phyloP scores from a whole-genome alignment of 352 stramenopile species.

The Lagenidium giganteum region DNA sequence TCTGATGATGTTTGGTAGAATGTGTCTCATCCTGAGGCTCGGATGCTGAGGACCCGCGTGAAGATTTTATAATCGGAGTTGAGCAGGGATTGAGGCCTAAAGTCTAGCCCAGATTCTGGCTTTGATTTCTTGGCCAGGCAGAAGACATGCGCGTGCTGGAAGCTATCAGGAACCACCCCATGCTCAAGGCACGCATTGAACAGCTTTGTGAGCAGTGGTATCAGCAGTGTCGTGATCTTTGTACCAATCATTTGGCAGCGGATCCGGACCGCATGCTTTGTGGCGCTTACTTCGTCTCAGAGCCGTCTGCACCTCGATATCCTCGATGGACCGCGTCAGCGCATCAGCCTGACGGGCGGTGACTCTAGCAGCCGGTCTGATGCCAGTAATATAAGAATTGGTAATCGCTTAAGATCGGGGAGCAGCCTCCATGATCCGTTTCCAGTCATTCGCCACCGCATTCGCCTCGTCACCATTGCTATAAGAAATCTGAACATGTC shows the following conservation, averaged over 20 bases:
- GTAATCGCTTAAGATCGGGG: no score
- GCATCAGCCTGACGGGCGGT: no score
- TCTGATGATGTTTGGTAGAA: neutral
- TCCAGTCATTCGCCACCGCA: no score
- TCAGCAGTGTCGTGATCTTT: neutral
- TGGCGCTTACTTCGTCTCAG: no score
- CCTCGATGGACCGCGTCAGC: no score
- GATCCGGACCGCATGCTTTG: slow-evolving; percentile 9
- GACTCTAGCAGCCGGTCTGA: no score
- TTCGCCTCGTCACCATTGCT: no score
- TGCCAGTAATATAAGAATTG: no score
- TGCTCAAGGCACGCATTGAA: neutral
- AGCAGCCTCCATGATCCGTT: no score
- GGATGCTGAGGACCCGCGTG: neutral
- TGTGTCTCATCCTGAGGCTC: neutral
- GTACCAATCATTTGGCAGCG: slow-evolving; percentile 13
- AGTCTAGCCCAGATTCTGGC: slow-evolving; percentile 1
- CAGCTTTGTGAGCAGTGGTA: neutral
- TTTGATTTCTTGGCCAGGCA: neutral
- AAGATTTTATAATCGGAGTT: slow-evolving; percentile 9
- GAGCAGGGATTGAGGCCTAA: slow-evolving; percentile 1
- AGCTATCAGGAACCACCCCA: neutral
- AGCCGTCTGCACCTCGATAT: no score
- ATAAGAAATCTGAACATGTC: no score
- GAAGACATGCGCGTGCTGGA: neutral